These are phyloP conservation scores for Suillus brevipes DNA, from an alignment of 768 basidiomycete species.

Conservation along the genomic window DNA sequence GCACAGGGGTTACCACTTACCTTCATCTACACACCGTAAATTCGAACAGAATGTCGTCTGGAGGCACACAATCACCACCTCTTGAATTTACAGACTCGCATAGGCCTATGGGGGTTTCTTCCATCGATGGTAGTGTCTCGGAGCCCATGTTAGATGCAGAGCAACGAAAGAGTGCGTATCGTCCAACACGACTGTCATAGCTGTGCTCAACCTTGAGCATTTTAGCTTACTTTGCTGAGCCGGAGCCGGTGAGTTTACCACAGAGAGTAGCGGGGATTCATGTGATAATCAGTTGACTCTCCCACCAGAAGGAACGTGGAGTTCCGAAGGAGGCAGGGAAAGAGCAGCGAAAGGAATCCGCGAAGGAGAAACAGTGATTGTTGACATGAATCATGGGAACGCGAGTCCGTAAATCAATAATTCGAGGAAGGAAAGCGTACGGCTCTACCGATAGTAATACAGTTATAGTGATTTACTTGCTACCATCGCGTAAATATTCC, in stretches of 20 bases:
- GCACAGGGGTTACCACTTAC: neutral
- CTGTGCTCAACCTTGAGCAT: neutral
- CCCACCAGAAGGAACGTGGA: neutral
- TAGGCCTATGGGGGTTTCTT: constrained; percentile 49
- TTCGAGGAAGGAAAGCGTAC: neutral
- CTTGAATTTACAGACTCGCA: constrained; percentile 50
- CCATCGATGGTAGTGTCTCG: constrained; percentile 38
- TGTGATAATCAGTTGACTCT: neutral
- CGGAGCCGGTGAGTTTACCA: neutral
- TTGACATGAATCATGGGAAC: neutral
- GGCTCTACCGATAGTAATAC: neutral
- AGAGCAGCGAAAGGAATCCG: neutral
- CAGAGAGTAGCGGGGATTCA: neutral
- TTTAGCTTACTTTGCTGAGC: constrained; percentile 22
- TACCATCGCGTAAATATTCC: constrained; percentile 38
- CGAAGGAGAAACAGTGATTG: neutral
- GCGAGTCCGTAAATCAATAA: neutral
- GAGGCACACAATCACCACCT: constrained; percentile 56
- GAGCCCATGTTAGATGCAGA: constrained; percentile 40
- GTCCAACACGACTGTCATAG: neutral
- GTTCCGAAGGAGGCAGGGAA: neutral
- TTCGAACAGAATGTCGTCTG: constrained; percentile 15
- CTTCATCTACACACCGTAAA: neutral
- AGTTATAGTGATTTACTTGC: constrained; percentile 12
- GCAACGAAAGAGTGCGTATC: constrained; percentile 43